Evolutionary conservation across 2,329 filamentous ascomycete genomes (phyloP).

Genomic region (Metarhizium humberi): DNA sequence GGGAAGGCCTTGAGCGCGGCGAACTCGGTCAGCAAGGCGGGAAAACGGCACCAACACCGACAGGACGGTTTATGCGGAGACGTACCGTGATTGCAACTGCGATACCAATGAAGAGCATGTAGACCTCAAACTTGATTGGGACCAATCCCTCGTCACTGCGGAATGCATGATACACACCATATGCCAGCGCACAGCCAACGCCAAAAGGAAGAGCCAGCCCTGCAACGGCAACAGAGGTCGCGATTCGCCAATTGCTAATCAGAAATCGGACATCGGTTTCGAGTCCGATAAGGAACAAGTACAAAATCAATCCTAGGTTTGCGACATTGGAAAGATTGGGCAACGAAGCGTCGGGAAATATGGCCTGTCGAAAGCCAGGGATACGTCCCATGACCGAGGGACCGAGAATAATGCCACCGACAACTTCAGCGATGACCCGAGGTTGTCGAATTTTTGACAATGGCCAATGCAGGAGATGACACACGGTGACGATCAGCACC

Average conservation of each 20-base stretch:
- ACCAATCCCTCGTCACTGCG: conserved; percentile 29
- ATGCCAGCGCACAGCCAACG: conserved; percentile 70
- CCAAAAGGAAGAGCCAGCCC: conserved; percentile 81
- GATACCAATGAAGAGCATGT: conserved; percentile 75
- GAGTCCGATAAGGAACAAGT: conserved; percentile 79
- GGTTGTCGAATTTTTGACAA: conserved; percentile 70
- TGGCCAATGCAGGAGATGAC: conserved; percentile 57
- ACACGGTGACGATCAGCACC: conserved; percentile 38
- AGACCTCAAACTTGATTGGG: conserved; percentile 40
- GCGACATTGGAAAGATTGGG: conserved; percentile 68
- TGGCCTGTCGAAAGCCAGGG: conserved; percentile 63
- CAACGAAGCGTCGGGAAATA: conserved; percentile 70
- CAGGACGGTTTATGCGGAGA: background rate
- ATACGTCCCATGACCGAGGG: conserved; percentile 84
- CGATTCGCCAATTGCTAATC: conserved; percentile 70
- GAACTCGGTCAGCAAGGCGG: background rate
- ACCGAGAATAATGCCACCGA: conserved; percentile 76
- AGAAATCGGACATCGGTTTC: conserved; percentile 78
- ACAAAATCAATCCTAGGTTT: conserved; percentile 75
- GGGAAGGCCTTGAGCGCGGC: conserved; percentile 54
- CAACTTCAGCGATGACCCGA: conserved; percentile 75
- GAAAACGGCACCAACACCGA: background rate
- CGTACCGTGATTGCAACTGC: conserved; percentile 74
- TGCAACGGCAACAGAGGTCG: conserved; percentile 65
- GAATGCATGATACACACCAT: conserved; percentile 72